Conservation (phyloP, 75 land plant species). For the Isoetes taiwanensis region DNA sequence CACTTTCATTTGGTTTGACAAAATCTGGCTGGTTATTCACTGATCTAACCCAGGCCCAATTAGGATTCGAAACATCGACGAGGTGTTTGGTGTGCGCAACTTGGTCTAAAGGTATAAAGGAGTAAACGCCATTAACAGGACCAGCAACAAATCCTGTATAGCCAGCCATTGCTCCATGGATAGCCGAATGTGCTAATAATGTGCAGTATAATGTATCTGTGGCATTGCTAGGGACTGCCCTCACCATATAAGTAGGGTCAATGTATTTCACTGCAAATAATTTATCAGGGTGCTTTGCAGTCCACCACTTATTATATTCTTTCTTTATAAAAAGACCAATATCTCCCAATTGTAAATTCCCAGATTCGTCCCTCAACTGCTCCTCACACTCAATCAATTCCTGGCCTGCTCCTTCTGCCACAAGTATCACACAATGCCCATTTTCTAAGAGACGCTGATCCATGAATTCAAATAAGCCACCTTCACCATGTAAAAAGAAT, state of each 20-base stretch:
- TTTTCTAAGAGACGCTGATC: constrained; percentile 38
- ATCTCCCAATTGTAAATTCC: constrained; percentile 48
- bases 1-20: no score
- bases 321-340: constrained; percentile 54
- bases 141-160: constrained; percentile 67
- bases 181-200: constrained; percentile 58
- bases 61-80: constrained; percentile 45
- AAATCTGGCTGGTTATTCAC: constrained; percentile 78
- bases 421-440: constrained; percentile 66
- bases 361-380: constrained; percentile 62
- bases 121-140: constrained; percentile 54
- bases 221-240: constrained; percentile 72
- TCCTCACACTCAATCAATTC: constrained; percentile 51
- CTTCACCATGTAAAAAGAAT: constrained; percentile 53
- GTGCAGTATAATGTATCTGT: constrained; percentile 68
- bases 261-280: constrained; percentile 76
- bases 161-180: constrained; percentile 80
- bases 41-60: constrained; percentile 79
- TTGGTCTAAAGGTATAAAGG: constrained; percentile 50
- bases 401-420: constrained; percentile 80
- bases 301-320: constrained; percentile 70
- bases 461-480: constrained; percentile 58
- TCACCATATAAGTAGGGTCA: constrained; percentile 89
- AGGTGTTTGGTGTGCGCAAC: constrained; percentile 40
- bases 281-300: constrained; percentile 38